These are phyloP conservation scores for Salix viminalis DNA, from an alignment of 345 rosid species.

Conservation along the genomic window DNA sequence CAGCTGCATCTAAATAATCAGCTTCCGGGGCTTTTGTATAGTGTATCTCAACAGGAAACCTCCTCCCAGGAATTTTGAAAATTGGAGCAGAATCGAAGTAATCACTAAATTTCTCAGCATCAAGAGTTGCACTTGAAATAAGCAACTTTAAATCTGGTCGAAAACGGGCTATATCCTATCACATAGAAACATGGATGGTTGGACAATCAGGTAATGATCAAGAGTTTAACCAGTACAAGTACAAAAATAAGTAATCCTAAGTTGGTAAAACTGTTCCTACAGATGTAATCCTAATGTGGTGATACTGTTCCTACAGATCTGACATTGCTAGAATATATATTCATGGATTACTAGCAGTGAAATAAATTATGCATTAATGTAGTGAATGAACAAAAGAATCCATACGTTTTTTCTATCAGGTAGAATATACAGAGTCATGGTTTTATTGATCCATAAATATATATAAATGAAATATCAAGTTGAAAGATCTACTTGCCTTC, in stretches of 20 bases:
- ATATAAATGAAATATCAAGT: background rate
- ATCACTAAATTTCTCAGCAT: conserved; percentile 96
- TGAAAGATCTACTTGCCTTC: conserved; percentile 49
- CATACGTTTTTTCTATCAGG: no score
- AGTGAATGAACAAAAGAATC: background rate
- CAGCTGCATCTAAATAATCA: conserved; percentile 91
- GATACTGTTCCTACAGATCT: background rate
- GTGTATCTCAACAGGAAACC: conserved; percentile 91
- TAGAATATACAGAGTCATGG: background rate
- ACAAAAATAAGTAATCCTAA: background rate
- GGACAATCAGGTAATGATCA: background rate
- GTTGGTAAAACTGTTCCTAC: background rate
- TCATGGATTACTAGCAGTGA: background rate
- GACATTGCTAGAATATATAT: background rate
- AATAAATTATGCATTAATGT: background rate
- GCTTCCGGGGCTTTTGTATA: conserved; percentile 98
- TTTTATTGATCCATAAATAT: background rate
- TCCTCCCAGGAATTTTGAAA: conserved; percentile 91
- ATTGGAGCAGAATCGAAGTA: conserved; percentile 94
- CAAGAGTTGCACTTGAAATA: conserved; percentile 95
- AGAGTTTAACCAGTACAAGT: no score
- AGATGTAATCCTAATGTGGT: background rate
- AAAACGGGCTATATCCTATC: conserved; percentile 79
- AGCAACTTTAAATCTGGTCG: conserved; percentile 83
- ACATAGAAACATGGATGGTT: conserved; percentile 14